A percentile compares a stretch with the other conserved stretches of the same genome.
Evolutionary conservation across 257 asterid species (phyloP).

Genomic region (Euphrasia confusa): DNA sequence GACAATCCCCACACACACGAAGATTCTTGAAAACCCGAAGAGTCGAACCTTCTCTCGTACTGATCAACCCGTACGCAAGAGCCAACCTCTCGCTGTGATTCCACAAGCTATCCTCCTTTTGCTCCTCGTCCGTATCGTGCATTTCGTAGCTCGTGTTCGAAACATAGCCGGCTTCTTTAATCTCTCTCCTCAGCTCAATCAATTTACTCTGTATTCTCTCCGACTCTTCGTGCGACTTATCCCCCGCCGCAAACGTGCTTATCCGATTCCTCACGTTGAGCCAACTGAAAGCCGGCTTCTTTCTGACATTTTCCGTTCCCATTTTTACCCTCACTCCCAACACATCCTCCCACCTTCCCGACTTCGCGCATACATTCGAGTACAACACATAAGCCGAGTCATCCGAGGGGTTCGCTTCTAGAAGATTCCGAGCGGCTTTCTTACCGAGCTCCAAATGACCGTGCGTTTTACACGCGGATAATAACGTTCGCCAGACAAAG

Average conservation of each 20-base stretch:
- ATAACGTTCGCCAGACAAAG: constrained; percentile 2
- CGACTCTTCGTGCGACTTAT: background rate
- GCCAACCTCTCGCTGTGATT: constrained; percentile 73
- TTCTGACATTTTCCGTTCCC: background rate
- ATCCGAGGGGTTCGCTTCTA: background rate
- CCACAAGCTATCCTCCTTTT: constrained; percentile 35
- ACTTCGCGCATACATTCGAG: background rate
- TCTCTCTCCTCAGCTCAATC: background rate
- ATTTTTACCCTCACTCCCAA: constrained; percentile 1
- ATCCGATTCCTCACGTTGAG: background rate
- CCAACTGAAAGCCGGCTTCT: constrained; percentile 9
- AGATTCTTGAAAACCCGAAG: constrained; percentile 68
- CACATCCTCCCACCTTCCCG: background rate
- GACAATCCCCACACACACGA: constrained; percentile 76
- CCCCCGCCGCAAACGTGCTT: background rate
- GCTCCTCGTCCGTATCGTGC: constrained; percentile 8
- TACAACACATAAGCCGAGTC: background rate
- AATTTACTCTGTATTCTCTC: background rate
- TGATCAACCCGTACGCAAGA: constrained; percentile 55
- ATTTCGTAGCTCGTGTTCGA: background rate
- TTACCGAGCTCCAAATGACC: constrained; percentile 2
- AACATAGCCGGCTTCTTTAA: background rate
- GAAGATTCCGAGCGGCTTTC: background rate
- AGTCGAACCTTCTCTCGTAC: constrained; percentile 44
- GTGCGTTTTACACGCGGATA: background rate